Percentiles rank a stretch among this genome's conserved stretches.
Conservation (phyloP, 805 yeast species). For the Ogataea siamensis region DNA sequence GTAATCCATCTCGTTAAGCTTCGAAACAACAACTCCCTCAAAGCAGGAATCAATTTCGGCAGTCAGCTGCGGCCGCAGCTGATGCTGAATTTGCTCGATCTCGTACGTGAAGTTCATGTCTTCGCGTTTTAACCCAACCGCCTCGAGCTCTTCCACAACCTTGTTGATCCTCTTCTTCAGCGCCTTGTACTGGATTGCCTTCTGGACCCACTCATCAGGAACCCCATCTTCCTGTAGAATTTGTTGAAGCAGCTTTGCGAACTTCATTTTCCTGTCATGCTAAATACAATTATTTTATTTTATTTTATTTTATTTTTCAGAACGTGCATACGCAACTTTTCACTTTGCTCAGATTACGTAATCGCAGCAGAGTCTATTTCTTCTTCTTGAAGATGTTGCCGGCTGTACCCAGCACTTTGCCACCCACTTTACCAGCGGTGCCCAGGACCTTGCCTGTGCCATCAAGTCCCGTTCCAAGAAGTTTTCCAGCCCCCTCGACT, state of each 20-base stretch:
- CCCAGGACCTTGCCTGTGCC: conserved; percentile 42
- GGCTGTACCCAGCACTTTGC: conserved; percentile 51
- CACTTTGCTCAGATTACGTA: background rate
- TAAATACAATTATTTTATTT: background rate
- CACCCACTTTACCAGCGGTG: conserved; percentile 46
- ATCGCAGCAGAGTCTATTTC: conserved; percentile 11
- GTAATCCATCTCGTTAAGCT: conserved; percentile 21
- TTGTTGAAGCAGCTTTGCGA: conserved; percentile 69
- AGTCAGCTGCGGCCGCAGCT: conserved; percentile 24
- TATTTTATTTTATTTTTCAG: conserved; percentile 1
- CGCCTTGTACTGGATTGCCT: conserved; percentile 70
- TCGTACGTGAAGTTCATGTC: conserved; percentile 28
- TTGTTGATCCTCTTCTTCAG: conserved; percentile 63
- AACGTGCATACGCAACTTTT: conserved; percentile 5
- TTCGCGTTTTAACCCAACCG: conserved; percentile 55
- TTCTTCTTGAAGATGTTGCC: conserved; percentile 32
- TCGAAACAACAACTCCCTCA: conserved; percentile 19
- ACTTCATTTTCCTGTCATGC: conserved; percentile 51
- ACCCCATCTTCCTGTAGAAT: conserved; percentile 57
- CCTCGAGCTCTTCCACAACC: conserved; percentile 61
- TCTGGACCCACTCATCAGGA: conserved; percentile 65
- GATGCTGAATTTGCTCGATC: conserved; percentile 18
- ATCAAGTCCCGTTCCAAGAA: conserved; percentile 41
- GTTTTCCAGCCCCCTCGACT: conserved; percentile 47
- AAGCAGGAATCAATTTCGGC: conserved; percentile 26